phyloP scores from a whole-genome alignment of 2,329 filamentous ascomycete species.

The Drechslera avenae region DNA sequence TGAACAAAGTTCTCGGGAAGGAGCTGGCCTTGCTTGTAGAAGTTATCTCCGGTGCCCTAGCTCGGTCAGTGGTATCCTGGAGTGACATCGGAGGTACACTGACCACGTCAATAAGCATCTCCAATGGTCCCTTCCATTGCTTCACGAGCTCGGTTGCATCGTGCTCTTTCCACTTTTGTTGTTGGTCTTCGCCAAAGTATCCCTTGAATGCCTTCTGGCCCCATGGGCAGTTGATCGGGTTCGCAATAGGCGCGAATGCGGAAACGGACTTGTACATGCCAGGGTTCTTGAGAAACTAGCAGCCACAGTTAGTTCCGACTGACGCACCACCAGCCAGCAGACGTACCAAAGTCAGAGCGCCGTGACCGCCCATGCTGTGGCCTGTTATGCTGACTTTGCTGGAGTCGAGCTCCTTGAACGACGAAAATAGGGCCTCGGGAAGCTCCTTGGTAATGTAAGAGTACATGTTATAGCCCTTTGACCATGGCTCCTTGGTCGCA shows the following conservation, averaged over 20 bases:
- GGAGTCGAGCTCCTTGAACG: conserved; percentile 73
- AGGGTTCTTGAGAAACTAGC: conserved; percentile 82
- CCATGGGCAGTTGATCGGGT: conserved; percentile 87
- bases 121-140: conserved; percentile 72
- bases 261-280: conserved; percentile 87
- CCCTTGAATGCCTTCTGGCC: conserved; percentile 93
- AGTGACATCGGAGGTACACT: conserved; percentile 44
- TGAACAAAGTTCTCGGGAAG: conserved; percentile 90
- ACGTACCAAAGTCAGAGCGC: conserved; percentile 77
- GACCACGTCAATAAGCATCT: conserved; percentile 86
- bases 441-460: conserved; percentile 88
- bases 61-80: not conserved
- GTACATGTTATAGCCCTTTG: conserved; percentile 89
- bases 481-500: conserved; percentile 76
- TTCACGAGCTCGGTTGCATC: conserved; percentile 90
- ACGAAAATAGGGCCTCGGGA: conserved; percentile 73
- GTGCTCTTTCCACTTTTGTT: conserved; percentile 81
- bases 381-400: conserved; percentile 81
- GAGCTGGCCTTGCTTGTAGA: conserved; percentile 92
- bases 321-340: not conserved
- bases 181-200: conserved; percentile 78
- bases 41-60: conserved; percentile 89
- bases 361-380: conserved; percentile 97
- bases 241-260: conserved; percentile 88
- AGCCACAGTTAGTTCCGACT: conserved; percentile 7